Base-by-base conservation (phyloP, 805 yeast species). In the Sugiyamaella marilandica region DNA sequence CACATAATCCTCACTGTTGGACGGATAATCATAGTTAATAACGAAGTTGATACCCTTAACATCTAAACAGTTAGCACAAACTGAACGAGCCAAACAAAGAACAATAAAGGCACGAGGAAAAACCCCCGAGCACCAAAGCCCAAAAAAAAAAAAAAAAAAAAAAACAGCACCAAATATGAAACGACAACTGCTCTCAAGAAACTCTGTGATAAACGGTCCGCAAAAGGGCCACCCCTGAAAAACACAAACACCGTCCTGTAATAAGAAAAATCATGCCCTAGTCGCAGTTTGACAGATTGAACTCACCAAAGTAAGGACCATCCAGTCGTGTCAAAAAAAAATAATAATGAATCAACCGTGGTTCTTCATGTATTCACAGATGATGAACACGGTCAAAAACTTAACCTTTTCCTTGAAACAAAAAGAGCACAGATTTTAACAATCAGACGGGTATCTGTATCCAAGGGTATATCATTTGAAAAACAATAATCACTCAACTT, bases 11-110 rank as follows among this genome's bases (percentile, higher is more conserved):
- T 94, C 99, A 69, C 91, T 88, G 75, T 92, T 92, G 73, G 88
- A 90, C 68, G 99, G 98, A 91, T 92, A 92, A 73, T 92, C 98
- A 68, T 80, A 89, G 83, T 94, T 94, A 70, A 94, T 80, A 57
- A 94, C 99, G 66, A 77, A 83, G 64, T 91, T 85, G 70, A 94
- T 88, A 72, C 97, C 99, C 79, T 94, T 94, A 74, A 94, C 99
- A 76, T 94, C 99, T 91, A 71, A 5, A 24, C 51, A 65, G 47
- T 45, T 45, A 45, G 47, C 19, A 45, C 43, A n/a, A n/a, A n/a
- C n/a, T n/a, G n/a, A n/a, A n/a, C 18, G 43, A 39, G 43, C 29
- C 7, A 3, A 24, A 24, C 3, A 39, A 39, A 39, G 16, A 34
- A 34, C 21, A 13, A 11, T 4, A n/a, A 16, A 39, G 5, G 2